A percentile compares a stretch with the other conserved stretches of the same genome.
Conservation (phyloP, 2,329 filamentous ascomycete genomes). For the Penicillium expansum region DNA sequence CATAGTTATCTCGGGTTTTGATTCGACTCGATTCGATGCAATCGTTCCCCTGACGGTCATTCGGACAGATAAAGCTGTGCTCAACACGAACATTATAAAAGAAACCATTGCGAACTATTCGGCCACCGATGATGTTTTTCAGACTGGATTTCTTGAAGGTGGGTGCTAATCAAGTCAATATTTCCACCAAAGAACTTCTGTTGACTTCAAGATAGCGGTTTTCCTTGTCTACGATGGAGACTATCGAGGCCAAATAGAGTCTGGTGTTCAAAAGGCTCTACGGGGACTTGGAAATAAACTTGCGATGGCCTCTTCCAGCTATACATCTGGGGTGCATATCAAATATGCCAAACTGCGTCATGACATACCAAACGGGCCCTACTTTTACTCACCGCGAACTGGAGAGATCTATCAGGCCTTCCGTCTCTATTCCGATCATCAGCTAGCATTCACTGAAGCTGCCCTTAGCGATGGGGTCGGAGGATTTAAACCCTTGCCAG, state of each 20-base stretch:
- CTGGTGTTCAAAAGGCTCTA: neutral
- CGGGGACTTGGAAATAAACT: conserved; percentile 1
- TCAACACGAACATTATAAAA: conserved; percentile 1
- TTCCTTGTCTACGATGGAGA: conserved; percentile 6
- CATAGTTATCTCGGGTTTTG: neutral
- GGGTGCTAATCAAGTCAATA: neutral
- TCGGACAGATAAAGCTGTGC: neutral
- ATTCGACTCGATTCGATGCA: conserved; percentile 5
- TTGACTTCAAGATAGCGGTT: neutral
- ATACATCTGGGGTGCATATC: neutral
- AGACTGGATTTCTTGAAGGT: conserved; percentile 13
- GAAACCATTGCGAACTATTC: conserved; percentile 14
- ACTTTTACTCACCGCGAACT: conserved; percentile 46
- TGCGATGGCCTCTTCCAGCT: conserved; percentile 1
- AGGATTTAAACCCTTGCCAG: conserved; percentile 17
- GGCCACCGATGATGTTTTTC: conserved; percentile 19
- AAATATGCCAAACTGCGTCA: conserved; percentile 1
- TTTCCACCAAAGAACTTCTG: neutral
- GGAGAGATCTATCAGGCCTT: conserved; percentile 51
- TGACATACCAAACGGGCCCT: conserved; percentile 47
- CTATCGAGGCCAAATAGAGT: neutral
- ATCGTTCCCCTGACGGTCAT: conserved; percentile 20
- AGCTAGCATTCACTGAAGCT: conserved; percentile 52
- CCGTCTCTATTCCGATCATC: conserved; percentile 50
- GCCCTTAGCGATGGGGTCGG: conserved; percentile 30